phyloP scores from a whole-genome alignment of 2,329 filamentous ascomycete species.

The Zarea fungicola region DNA sequence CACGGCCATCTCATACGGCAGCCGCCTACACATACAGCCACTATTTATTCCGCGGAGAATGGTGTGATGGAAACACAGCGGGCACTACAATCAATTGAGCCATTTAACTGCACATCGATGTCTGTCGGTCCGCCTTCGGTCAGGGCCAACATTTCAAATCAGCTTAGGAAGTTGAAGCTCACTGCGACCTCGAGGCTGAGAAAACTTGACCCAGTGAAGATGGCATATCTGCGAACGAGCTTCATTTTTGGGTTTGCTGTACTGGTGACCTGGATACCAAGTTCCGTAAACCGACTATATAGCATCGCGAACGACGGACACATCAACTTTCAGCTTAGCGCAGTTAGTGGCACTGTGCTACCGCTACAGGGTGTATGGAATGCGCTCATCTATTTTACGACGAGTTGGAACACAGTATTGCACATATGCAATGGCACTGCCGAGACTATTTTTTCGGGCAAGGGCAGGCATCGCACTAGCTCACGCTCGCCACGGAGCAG shows the following conservation, averaged over 20 bases:
- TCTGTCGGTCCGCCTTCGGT: not conserved
- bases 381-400: constrained; percentile 67
- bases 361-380: constrained; percentile 80
- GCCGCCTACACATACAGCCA: not conserved
- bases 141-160: not conserved
- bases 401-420: constrained; percentile 43
- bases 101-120: not conserved
- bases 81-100: not conserved
- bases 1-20: constrained; percentile 5
- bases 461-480: constrained; percentile 1
- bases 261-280: constrained; percentile 57
- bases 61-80: not conserved
- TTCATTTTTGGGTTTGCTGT: constrained; percentile 57
- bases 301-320: constrained; percentile 47
- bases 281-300: constrained; percentile 69
- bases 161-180: constrained; percentile 17
- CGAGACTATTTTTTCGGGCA: constrained; percentile 12
- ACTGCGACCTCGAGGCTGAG: constrained; percentile 28
- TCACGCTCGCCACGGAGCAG: not conserved
- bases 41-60: not conserved
- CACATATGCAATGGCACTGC: constrained; percentile 21
- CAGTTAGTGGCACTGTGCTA: constrained; percentile 65
- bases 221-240: constrained; percentile 54
- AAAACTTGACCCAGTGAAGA: constrained; percentile 48
- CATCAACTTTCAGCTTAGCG: constrained; percentile 59